Percentiles rank a stretch among this genome's conserved stretches.
These are phyloP conservation scores for Beauveria sp. DNA, from an alignment of 2,329 filamentous ascomycete genomes.

Conservation along the genomic window DNA sequence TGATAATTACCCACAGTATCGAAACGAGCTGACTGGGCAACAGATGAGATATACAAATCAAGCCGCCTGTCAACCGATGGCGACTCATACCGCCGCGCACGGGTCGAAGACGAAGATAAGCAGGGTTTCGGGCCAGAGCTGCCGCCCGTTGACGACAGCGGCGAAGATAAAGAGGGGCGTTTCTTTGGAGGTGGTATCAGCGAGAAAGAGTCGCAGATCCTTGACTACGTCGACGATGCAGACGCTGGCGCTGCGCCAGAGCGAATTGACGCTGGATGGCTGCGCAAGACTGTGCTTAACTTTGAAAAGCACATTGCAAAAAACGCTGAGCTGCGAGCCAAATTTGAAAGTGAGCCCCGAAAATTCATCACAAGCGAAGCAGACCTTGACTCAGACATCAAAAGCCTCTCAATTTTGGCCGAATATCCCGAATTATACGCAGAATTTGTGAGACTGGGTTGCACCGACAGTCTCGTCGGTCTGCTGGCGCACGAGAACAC, in stretches of 20 bases:
- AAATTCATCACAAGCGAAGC: slow-evolving; percentile 84
- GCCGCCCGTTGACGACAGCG: slow-evolving; percentile 37
- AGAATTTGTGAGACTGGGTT: slow-evolving; percentile 71
- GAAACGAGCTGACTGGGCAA: neutral
- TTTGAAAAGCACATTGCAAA: slow-evolving; percentile 89
- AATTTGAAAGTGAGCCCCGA: slow-evolving; percentile 69
- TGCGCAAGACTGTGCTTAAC: slow-evolving; percentile 70
- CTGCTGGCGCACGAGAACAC: slow-evolving; percentile 92
- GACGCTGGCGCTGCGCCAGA: slow-evolving; percentile 44
- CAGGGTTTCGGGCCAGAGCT: slow-evolving; percentile 39
- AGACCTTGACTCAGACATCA: slow-evolving; percentile 83
- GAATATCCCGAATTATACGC: slow-evolving; percentile 79
- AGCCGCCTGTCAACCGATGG: slow-evolving; percentile 43
- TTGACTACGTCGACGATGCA: slow-evolving; percentile 73
- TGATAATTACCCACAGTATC: neutral
- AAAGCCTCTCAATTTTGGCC: slow-evolving; percentile 74
- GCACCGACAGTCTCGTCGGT: slow-evolving; percentile 65
- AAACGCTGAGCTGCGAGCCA: slow-evolving; percentile 83
- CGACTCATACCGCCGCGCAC: slow-evolving; percentile 35
- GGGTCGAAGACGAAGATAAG: slow-evolving; percentile 43
- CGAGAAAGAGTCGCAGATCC: slow-evolving; percentile 68
- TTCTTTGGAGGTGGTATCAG: slow-evolving; percentile 94
- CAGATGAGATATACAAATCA: slow-evolving; percentile 58
- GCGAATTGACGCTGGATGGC: slow-evolving; percentile 76
- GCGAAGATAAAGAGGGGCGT: slow-evolving; percentile 81